Evolutionary conservation across 2,329 filamentous ascomycete genomes (phyloP).

Genomic region (Onygena corvina): DNA sequence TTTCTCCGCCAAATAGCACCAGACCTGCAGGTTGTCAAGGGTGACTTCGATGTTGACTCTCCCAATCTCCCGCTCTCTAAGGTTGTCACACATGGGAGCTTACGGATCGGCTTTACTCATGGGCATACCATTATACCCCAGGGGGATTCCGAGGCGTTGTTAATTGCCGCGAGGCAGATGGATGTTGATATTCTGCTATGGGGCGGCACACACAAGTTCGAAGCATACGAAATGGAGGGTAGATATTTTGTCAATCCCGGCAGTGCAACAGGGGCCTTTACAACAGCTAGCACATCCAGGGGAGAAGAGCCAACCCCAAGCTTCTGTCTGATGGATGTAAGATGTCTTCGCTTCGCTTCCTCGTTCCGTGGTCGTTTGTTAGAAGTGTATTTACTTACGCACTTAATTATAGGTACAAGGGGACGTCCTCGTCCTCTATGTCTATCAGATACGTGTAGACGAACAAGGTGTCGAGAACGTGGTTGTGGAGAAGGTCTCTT

Average conservation of each 20-base stretch:
- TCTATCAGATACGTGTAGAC: conserved; percentile 74
- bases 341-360: conserved; percentile 31
- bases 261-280: conserved; percentile 55
- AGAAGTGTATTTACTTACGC: neutral
- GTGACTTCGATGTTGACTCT: conserved; percentile 58
- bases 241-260: conserved; percentile 62
- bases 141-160: conserved; percentile 53
- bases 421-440: conserved; percentile 88
- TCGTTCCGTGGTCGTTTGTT: neutral
- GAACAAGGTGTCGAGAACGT: conserved; percentile 66
- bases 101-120: conserved; percentile 59
- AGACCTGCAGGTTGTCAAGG: conserved; percentile 58
- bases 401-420: conserved; percentile 62
- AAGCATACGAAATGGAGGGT: conserved; percentile 60
- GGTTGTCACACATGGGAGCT: conserved; percentile 56
- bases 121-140: conserved; percentile 57
- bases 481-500: conserved; percentile 75
- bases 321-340: conserved; percentile 95
- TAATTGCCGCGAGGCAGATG: conserved; percentile 59
- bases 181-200: conserved; percentile 58
- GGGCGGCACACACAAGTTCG: conserved; percentile 58
- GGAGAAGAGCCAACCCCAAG: conserved; percentile 73
- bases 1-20: conserved; percentile 64
- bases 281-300: conserved; percentile 47
- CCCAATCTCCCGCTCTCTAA: conserved; percentile 53